Evolutionary conservation across 495 filamentous ascomycete species (phyloP), one percentile per base, ranked within the genome.

Genomic region (Aspergillus funiculosus): DNA sequence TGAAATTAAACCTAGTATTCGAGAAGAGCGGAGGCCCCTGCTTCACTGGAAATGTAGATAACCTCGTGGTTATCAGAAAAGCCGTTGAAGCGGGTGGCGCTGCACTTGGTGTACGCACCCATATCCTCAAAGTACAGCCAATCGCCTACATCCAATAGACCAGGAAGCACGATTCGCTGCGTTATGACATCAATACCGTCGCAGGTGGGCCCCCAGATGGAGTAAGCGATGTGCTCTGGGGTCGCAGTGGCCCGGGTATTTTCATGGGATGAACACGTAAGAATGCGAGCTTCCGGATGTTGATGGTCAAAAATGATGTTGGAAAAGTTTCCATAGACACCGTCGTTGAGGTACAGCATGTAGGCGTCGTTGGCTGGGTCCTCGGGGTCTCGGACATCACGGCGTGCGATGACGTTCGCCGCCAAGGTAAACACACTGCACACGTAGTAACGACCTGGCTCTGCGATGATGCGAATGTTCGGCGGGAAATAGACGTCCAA

Each of bases 301-400:
- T 99, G 94, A 64, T 97, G 94, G 58, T 97, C 94, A 64, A 95
- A 99, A 68, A 99, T 94, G 74, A 96, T 95, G 77, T 86, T 92
- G 48, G 87, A 91, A 66, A 99, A 97, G 67, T 96, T 96, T 46
- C 92, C 91, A 52, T 99, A 99, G 28, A 96, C 80, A 19, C 92
- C 92, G 54, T 97, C 92, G 58, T 97, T 97, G 53, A 97, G 69
- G 63, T 98, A 97, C 20, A 95, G 66, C 91, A 96, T 96, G 75
- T 92, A 95, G 41, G 82, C 86, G 39, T 77, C 67, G 7, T 74
- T 66, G 7, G 69, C 77, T 17, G 67, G 69, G 32, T 73, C 63
- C 39, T 67, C 65, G 14, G 74, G 74, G 49, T 83, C 77, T 34
- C 80, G 74, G 46, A 95, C 80, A 32, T 87, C 87, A 47, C 92